phyloP scores from a whole-genome alignment of 1,284 basidiomycete genomes.

The Ceratobasidium sp. region DNA sequence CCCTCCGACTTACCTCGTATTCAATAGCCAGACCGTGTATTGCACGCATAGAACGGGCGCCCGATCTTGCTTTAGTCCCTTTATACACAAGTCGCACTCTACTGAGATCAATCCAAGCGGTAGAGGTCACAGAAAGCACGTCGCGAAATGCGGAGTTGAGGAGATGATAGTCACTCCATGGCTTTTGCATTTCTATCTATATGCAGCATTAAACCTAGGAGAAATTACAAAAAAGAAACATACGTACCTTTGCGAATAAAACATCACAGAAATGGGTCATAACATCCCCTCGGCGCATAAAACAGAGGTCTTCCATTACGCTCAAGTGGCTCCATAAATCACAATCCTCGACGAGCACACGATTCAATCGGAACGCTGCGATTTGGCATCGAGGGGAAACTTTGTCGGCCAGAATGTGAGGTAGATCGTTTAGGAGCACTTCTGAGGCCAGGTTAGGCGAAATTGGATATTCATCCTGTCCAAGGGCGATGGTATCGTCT shows the following conservation, averaged over 20 bases:
- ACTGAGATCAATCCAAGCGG: conserved; percentile 75
- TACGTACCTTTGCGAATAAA: conserved; percentile 77
- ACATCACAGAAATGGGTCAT: conserved; percentile 79
- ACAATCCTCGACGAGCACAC: conserved; percentile 78
- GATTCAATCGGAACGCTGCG: conserved; percentile 70
- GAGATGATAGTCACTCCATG: conserved; percentile 88
- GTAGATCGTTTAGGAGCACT: conserved; percentile 61
- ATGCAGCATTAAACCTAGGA: neutral
- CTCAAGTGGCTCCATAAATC: conserved; percentile 76
- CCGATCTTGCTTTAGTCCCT: conserved; percentile 63
- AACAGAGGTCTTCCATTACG: conserved; percentile 78
- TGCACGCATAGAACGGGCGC: conserved; percentile 67
- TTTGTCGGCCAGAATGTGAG: conserved; percentile 72
- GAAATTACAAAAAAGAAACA: neutral
- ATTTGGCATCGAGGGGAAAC: conserved; percentile 72
- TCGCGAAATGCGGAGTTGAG: conserved; percentile 83
- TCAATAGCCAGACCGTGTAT: conserved; percentile 79
- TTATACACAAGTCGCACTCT: conserved; percentile 81
- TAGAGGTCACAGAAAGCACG: conserved; percentile 66
- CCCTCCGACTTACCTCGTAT: conserved; percentile 67
- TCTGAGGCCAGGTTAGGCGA: conserved; percentile 34
- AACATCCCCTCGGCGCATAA: conserved; percentile 79
- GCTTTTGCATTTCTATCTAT: conserved; percentile 78
- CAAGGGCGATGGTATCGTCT: conserved; percentile 16
- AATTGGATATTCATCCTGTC: conserved; percentile 32